phyloP scores from a whole-genome alignment of 352 stramenopile species.

The Blastocystis sp. region DNA sequence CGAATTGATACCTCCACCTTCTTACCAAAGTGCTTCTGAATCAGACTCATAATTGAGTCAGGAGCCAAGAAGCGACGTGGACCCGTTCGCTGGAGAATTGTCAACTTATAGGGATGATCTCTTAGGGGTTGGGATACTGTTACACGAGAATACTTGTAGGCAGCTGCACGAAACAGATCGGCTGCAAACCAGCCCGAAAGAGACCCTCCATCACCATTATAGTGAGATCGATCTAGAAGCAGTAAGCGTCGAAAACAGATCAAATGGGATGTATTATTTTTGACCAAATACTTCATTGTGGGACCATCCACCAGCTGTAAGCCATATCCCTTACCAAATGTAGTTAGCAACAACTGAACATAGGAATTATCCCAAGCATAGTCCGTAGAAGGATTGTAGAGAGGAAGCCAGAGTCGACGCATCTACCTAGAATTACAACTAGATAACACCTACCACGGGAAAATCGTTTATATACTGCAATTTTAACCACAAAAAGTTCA shows the following conservation, averaged over 20 bases:
- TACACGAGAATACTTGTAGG: conserved; percentile 11
- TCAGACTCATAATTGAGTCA: neutral
- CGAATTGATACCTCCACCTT: neutral
- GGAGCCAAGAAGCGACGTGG: neutral
- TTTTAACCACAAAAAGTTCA: conserved; percentile 55
- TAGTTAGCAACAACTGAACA: neutral
- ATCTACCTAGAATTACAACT: neutral
- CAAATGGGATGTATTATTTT: neutral
- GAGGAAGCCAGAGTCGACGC: conserved; percentile 13
- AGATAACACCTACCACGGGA: neutral
- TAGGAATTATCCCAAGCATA: conserved; percentile 19
- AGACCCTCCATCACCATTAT: conserved; percentile 29
- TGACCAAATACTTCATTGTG: neutral
- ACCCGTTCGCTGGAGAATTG: neutral
- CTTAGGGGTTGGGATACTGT: neutral
- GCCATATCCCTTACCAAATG: neutral
- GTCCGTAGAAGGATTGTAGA: neutral
- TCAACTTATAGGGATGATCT: neutral
- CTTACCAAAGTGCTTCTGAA: neutral
- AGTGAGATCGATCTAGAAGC: conserved; percentile 12
- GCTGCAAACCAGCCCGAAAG: neutral
- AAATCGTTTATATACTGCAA: neutral
- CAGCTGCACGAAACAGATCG: neutral
- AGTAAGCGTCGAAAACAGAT: conserved; percentile 2
- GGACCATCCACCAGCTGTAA: neutral